Base-by-base conservation (phyloP, 73 alveolate genomes). In the Paramecium bursaria region DNA sequence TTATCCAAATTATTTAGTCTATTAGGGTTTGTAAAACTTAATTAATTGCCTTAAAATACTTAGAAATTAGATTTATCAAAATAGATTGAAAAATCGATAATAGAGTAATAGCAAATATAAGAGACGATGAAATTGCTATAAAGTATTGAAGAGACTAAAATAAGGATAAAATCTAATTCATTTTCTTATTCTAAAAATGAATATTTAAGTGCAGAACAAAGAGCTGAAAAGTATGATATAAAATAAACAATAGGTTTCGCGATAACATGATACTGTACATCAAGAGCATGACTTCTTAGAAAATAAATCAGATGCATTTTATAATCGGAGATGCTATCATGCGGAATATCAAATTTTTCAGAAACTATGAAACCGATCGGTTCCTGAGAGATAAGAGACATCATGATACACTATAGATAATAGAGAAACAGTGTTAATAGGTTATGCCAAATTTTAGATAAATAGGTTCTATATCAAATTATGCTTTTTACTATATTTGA, bases 311-410 rank as follows among this genome's bases (percentile, higher is more conserved):
- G n/a, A 61, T 61, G 80, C 54, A 61, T 61, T 61, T 61, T 17
- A 23, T 61, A 5, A 46, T 61, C 2, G 80, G 80, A 29, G 80
- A 61, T 35, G 42, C 80, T 0, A 61, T 61, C 31, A 61, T 61
- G 80, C 31, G 80, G 26, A 61, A 61, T 35, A 31, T 61, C 7
- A 33, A 35, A 33, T 10, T 61, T 39, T 61, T 61, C 31, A 61
- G 54, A 61, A 61, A 61, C 42, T 54, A 61, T 31, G 80, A 61
- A 61, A 61, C 26, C 44, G 82, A 67, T 33, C 33, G 44, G 9
- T 67, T 15, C 7, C 44, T 25, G 14, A 39, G 30, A 7, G 5
- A 39, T 7, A 39, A 39, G 49, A 39, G 11, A 15, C 47, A 35
- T 21, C 21, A 35, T 31, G 82, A 67, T 21, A 67, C 60, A 30